These are phyloP conservation scores for Cutaneotrichosporon sp. DNA, from an alignment of 1,284 basidiomycete genomes.

Conservation along the genomic window DNA sequence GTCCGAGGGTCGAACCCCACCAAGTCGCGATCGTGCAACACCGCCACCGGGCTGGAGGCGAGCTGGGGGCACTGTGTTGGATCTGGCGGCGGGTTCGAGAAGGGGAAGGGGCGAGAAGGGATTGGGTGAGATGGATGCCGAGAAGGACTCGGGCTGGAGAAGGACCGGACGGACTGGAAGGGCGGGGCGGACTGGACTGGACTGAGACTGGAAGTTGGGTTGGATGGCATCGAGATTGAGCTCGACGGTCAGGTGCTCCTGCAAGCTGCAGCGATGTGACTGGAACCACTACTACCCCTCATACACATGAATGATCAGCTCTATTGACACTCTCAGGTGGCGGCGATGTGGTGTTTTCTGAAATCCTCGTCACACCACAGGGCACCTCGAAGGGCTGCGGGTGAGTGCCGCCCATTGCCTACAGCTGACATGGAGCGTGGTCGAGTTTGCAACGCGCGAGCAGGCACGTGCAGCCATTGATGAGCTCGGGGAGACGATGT, in stretches of 20 bases:
- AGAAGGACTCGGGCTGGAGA: slow-evolving; percentile 5
- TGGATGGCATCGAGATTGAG: slow-evolving; percentile 7
- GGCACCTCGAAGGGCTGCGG: slow-evolving; percentile 98
- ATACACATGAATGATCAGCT: slow-evolving; percentile 10
- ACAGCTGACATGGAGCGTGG: slow-evolving; percentile 64
- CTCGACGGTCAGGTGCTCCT: background rate
- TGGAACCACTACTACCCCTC: slow-evolving; percentile 2
- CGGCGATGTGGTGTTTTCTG: slow-evolving; percentile 92
- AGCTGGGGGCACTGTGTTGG: background rate
- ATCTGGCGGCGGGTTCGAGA: background rate
- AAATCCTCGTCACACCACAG: slow-evolving; percentile 93
- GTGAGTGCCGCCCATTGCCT: too few species aligned
- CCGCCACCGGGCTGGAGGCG: slow-evolving; percentile 1
- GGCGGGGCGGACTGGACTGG: background rate
- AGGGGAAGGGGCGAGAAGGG: slow-evolving; percentile 5
- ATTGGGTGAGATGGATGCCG: too few species aligned
- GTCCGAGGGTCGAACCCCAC: background rate
- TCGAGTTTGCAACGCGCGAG: slow-evolving; percentile 82
- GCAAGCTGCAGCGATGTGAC: background rate
- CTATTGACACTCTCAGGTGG: slow-evolving; percentile 64
- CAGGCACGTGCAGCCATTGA: slow-evolving; percentile 82
- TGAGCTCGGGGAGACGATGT: slow-evolving; percentile 80
- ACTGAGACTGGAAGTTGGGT: slow-evolving; percentile 11
- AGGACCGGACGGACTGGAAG: too few species aligned
- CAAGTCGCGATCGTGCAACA: background rate